Base-by-base conservation (phyloP, 495 filamentous ascomycete genomes). In the Podospora sp. region DNA sequence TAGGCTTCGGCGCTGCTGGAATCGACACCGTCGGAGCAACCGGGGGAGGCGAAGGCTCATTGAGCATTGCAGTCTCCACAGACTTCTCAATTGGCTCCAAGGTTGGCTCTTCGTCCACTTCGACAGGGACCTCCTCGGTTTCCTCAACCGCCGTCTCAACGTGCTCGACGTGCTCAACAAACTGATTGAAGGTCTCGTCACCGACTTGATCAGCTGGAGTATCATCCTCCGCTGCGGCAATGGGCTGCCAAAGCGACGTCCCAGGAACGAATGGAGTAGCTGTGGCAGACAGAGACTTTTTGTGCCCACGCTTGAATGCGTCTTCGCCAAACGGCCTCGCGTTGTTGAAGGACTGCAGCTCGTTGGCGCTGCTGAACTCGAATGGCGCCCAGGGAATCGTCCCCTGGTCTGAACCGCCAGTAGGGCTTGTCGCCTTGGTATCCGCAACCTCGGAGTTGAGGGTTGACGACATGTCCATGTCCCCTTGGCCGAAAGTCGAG, bases 221-320 rank as follows among this genome's bases (percentile, higher is more conserved):
- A 20, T 84, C 79, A 8, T 82, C 81, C 33, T 86, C 78, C 1
- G 40, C 55, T 14, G 57, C 60, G n/a, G 80, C 75, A 29, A 77
- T 63, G 24, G 60, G 55, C 36, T 71, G 78, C 71, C 80, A 84
- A n/a, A 58, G 74, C 71, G 80, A 80, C 71, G 63, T 84, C 71
- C 78, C 85, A 79, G 83, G 90, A 82, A 78, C 84, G 71, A 93
- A 93, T 5, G 88, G 81, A 72, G 84, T 87, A 1, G 90, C 90
- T 0, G 86, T 83, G 33, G 91, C 87, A 40, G 90, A 92, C 25
- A 94, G 81, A 7, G 86, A 87, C 33, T 83, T 86, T 40, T 81
- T 84, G 66, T 83, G 82, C 60, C 82, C 80, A 56, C 83, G 74
- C 63, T 71, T 70, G 63, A 78, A 80, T 1, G 72, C 53, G 6